Conservation (phyloP, 371 early-diverging fungal species). For the Mycotypha africana region DNA sequence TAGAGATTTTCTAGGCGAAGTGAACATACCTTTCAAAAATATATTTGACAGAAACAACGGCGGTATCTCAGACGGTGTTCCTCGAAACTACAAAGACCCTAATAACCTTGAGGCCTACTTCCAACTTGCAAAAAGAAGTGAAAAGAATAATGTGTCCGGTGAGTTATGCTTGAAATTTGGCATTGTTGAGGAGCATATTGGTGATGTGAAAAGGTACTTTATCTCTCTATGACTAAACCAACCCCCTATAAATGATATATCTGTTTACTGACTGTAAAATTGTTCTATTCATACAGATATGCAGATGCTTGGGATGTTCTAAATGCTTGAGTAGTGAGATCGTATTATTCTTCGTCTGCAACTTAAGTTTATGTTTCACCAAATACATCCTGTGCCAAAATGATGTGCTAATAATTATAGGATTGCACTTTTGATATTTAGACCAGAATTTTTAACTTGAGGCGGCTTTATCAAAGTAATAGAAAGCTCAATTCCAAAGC, state of each 20-base stretch:
- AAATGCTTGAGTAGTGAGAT: neutral
- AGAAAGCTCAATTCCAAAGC: no score
- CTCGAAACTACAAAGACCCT: conserved; percentile 48
- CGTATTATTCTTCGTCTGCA: no score
- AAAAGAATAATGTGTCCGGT: conserved; percentile 38
- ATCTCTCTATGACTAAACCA: neutral
- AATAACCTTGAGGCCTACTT: conserved; percentile 38
- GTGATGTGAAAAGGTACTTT: conserved; percentile 32
- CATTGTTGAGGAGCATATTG: conserved; percentile 30
- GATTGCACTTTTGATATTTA: no score
- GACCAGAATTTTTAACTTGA: no score
- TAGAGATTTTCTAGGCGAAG: conserved; percentile 59
- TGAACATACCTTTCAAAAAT: conserved; percentile 50
- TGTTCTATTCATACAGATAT: neutral
- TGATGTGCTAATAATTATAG: no score
- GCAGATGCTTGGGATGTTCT: neutral
- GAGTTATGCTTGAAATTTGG: conserved; percentile 40
- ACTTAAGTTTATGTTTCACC: no score
- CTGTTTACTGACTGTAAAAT: no score
- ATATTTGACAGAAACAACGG: conserved; percentile 48
- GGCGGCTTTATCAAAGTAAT: no score
- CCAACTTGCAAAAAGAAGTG: conserved; percentile 29
- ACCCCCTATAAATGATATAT: no score
- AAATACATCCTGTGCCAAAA: no score
- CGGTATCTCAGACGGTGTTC: conserved; percentile 28